Base-by-base conservation (phyloP, 345 rosid species). In the Carallia pectinifolia region DNA sequence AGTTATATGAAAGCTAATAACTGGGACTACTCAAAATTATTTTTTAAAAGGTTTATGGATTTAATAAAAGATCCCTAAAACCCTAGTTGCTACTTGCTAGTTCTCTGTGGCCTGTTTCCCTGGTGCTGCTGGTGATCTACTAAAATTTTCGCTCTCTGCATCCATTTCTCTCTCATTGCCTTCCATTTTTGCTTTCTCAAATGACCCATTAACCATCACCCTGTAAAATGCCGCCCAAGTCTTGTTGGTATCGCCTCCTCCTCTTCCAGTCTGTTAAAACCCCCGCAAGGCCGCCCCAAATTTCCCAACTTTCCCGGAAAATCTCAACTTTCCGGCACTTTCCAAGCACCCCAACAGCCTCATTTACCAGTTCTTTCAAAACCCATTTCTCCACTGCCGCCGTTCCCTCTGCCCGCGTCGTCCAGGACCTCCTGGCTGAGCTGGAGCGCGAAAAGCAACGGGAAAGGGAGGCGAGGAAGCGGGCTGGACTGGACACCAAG, bases 401-500 rank as follows among this genome's bases (percentile, higher is more conserved):
- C 30, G 63, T 67, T 38, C 78, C 64, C 6, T 61, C 83, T 19
- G 66, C 62, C 18, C 71, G 74, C 60, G 82, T 64, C 2, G 71
- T 81, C 36, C 79, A 79, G 18, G 95, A 87, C 10, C 84, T 94
- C 36, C 61, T 84, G 61, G 77, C 75, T 0, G 93, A 94, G 6
- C 59, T 90, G 1, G 97, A 91, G 79, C 87, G 74, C 30, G 97
- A 94, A 44, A 91, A 80, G 72, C 85, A 85, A 81, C 84, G 88
- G 16, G 97, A 90, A 65, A 83, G 88, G 69, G 96, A 88, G 36
- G 88, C 83, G 1, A 82, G 93, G 76, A 84, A 61, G 69, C 80
- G 87, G 54, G 84, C 81, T 38, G 98, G 98, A 39, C 78, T 88
- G 19, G 92, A 84, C 59, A 87, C 81, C 30, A 84, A 84, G 73